Percentiles rank a stretch among this genome's conserved stretches.
Conservation (phyloP, 2,329 filamentous ascomycete genomes). For the Clarireedia hainanense region DNA sequence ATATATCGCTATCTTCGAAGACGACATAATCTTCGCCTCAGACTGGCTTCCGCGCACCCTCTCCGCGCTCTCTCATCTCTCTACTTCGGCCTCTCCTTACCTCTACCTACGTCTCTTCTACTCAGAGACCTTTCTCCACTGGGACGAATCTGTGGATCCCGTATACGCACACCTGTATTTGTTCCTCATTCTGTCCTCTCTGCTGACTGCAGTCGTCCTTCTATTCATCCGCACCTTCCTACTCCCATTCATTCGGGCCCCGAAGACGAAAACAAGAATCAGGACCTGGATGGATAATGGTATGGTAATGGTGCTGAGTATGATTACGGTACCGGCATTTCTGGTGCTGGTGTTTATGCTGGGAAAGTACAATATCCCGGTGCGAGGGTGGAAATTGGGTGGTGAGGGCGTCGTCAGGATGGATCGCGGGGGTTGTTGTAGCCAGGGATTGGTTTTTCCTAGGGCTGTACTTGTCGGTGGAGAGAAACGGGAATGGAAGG, state of each 20-base stretch:
- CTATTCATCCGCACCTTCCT: background rate
- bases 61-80: slow-evolving; percentile 9
- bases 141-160: slow-evolving; percentile 10
- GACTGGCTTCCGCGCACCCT: slow-evolving; percentile 30
- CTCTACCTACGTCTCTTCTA: slow-evolving; percentile 20
- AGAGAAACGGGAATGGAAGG: background rate
- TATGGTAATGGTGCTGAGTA: background rate
- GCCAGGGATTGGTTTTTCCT: slow-evolving; percentile 16
- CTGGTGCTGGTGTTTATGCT: slow-evolving; percentile 12
- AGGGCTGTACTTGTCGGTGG: background rate
- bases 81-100: slow-evolving; percentile 10
- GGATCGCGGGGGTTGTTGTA: slow-evolving; percentile 16
- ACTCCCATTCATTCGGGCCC: background rate
- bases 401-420: slow-evolving; percentile 9
- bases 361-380: slow-evolving; percentile 16
- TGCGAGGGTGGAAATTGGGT: background rate
- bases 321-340: slow-evolving; percentile 12
- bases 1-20: slow-evolving; percentile 32
- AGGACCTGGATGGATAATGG: background rate
- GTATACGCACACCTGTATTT: slow-evolving; percentile 11
- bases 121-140: slow-evolving; percentile 14
- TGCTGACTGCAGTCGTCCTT: background rate
- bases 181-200: background rate
- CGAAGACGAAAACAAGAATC: background rate
- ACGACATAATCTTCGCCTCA: slow-evolving; percentile 32